Percentiles rank a stretch among this genome's conserved stretches.
Evolutionary conservation across 331 rosid genomes (phyloP).

Genomic region (Acacia pycnantha): DNA sequence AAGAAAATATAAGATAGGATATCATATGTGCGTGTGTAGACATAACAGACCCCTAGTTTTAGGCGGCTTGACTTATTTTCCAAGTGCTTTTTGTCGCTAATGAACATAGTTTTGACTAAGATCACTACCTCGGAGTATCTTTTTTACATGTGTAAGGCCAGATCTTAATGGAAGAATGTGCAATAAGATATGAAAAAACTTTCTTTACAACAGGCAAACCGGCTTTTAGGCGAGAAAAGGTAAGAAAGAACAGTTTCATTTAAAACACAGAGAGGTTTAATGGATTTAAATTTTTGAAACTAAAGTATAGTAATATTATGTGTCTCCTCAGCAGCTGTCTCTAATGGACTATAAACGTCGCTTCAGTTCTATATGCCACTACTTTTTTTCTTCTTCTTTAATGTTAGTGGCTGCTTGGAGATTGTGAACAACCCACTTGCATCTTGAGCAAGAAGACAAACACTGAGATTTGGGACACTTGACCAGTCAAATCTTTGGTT

Average conservation of each 20-base stretch:
- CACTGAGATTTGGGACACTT: constrained; percentile 11
- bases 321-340: constrained; percentile 3
- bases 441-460: constrained; percentile 21
- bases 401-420: constrained; percentile 14
- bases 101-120: constrained; percentile 6
- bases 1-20: background rate
- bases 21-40: background rate
- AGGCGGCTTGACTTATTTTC: constrained; percentile 25
- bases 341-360: background rate
- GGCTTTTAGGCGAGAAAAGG: background rate
- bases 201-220: background rate
- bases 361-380: background rate
- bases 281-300: background rate
- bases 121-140: background rate
- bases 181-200: background rate
- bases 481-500: constrained; percentile 10
- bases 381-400: background rate
- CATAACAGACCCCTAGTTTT: constrained; percentile 18
- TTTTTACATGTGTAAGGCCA: constrained; percentile 2
- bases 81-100: constrained; percentile 1
- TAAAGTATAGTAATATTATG: constrained; percentile 3
- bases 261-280: background rate
- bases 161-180: constrained; percentile 15
- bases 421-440: constrained; percentile 9
- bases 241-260: background rate